Conservation (phyloP, 371 early-diverging fungal species). For the Dinochytrium kinnereticum region DNA sequence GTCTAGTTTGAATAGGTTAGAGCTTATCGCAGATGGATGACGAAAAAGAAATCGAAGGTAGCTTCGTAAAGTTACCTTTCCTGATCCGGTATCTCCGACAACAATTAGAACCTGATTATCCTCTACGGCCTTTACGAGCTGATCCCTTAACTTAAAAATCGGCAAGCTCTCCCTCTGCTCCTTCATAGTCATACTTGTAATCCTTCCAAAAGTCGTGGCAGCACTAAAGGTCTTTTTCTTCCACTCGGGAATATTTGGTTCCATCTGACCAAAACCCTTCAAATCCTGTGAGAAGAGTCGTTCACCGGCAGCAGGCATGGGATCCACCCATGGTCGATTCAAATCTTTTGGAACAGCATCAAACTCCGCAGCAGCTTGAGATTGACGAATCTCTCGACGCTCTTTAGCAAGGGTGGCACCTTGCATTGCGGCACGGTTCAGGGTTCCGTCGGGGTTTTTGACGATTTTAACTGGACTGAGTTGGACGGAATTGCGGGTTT, state of each 20-base stretch:
- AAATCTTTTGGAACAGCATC: conserved; percentile 88
- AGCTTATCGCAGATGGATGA: background rate
- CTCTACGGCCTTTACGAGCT: conserved; percentile 80
- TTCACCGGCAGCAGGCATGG: conserved; percentile 89
- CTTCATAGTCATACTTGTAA: conserved; percentile 85
- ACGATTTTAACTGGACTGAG: conserved; percentile 96
- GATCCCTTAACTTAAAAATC: conserved; percentile 79
- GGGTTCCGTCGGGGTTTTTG: conserved; percentile 94
- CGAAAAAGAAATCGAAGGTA: background rate
- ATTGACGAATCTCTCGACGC: conserved; percentile 82
- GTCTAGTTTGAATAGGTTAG: conserved; percentile 57
- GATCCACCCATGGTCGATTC: conserved; percentile 91
- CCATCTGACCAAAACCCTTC: conserved; percentile 53
- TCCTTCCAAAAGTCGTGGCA: conserved; percentile 89
- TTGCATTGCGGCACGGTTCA: conserved; percentile 94
- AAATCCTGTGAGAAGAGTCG: conserved; percentile 90
- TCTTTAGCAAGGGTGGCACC: conserved; percentile 94
- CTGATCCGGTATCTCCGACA: conserved; percentile 98
- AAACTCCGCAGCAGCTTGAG: conserved; percentile 85
- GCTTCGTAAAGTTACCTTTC: no score
- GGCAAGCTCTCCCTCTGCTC: conserved; percentile 93
- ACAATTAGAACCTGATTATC: conserved; percentile 92
- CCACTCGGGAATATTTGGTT: conserved; percentile 87
- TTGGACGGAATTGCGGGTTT: conserved; percentile 81
- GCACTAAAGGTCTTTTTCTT: conserved; percentile 85